Conservation (phyloP, 148 eudicot species). For the Tetragonia tetragonoides region DNA sequence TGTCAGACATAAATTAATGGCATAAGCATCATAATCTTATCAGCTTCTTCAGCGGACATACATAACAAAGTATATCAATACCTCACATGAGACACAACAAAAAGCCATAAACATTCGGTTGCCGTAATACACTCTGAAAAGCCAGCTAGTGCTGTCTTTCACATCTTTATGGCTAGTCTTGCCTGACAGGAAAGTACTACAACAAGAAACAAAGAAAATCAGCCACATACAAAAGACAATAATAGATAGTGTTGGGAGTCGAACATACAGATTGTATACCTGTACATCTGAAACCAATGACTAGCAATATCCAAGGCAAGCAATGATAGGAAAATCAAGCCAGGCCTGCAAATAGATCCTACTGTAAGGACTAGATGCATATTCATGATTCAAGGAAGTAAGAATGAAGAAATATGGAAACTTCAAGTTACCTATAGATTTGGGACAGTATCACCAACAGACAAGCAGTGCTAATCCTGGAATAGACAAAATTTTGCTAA, state of each 20-base stretch:
- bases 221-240: neutral
- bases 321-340: constrained; percentile 75
- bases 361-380: constrained; percentile 19
- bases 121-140: constrained; percentile 80
- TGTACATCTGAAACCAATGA: constrained; percentile 99
- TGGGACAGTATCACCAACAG: constrained; percentile 87
- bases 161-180: constrained; percentile 94
- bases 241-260: neutral
- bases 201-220: constrained; percentile 27
- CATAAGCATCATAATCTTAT: neutral
- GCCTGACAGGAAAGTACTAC: constrained; percentile 91
- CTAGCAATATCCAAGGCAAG: constrained; percentile 93
- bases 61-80: constrained; percentile 15
- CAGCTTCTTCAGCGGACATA: constrained; percentile 9
- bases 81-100: constrained; percentile 98
- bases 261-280: constrained; percentile 42
- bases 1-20: neutral
- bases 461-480: constrained; percentile 98
- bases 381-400: neutral
- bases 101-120: constrained; percentile 88
- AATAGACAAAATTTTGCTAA: constrained; percentile 12
- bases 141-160: constrained; percentile 87
- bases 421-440: constrained; percentile 62
- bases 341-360: constrained; percentile 57
- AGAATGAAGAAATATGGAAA: neutral